Evolutionary conservation across 2,329 filamentous ascomycete species (phyloP), one percentile per base, ranked within the genome.

Genomic region (Trichoderma endophyticum): DNA sequence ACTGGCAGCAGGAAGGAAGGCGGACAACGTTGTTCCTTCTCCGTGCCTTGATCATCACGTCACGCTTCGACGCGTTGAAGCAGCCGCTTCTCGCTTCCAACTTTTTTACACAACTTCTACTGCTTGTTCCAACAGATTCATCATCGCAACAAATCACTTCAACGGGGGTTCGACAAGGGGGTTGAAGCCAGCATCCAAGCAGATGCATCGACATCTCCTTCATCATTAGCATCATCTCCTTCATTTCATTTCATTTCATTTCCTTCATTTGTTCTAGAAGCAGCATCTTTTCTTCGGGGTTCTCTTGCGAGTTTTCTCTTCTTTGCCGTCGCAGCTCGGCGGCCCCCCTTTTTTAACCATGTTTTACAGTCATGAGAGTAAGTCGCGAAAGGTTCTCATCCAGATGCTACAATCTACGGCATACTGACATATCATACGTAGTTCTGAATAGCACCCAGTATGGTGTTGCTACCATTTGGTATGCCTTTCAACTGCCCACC

Each of bases 301-400:
- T 43, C 54, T 15, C 14, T 60, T 34, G 36, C 28, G 24, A 26
- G 8, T 26, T 11, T 56, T 32, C 12, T 39, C 26, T 26, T 14
- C 36, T 18, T 51, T 14, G 14, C 15, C 18, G 28, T 32, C 34
- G 36, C 36, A 8, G 36, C 21, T 48, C 36, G 18, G 21, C 26
- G 15, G 24, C 8, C 64, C 21, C 26, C 26, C 48, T 61, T 24
- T 24, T 43, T 65, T 77, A 80, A 80, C 43, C 76, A 98, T 98
- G 95, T 98, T 98, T 80, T 98, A 97, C 84, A 97, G 93, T 77
- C 93, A 97, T 83, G 95, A 98, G 83, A 93, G 95, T 96, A 85
- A 79, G 91, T 43, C 32, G 3, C 14, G 7, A 51, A 2, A 9
- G 6, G 3, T 14, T 18, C 9, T 6, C 9, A 12, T 51, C n/a